Conservation (phyloP, 2,329 filamentous ascomycete species). For the Botryotinia convoluta region DNA sequence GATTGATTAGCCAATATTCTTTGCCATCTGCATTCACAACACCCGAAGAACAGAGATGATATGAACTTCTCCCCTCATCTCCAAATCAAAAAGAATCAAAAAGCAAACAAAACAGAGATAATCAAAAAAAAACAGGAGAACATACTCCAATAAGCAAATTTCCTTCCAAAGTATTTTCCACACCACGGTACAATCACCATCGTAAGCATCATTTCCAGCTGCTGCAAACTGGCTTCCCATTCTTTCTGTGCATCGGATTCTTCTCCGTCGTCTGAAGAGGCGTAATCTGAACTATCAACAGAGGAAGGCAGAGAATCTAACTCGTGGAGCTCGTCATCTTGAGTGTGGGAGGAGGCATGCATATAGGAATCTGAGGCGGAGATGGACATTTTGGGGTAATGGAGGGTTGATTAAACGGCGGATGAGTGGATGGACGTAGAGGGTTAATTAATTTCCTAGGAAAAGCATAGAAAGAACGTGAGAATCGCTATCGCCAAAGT, state of each 20-base stretch:
- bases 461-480: neutral
- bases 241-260: constrained; percentile 87
- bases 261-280: constrained; percentile 44
- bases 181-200: constrained; percentile 94
- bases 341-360: constrained; percentile 47
- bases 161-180: constrained; percentile 92
- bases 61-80: neutral
- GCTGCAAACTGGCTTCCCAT: constrained; percentile 92
- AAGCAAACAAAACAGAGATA: neutral
- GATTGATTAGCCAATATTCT: constrained; percentile 8
- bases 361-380: constrained; percentile 27
- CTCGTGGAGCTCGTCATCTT: constrained; percentile 48
- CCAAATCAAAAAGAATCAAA: neutral
- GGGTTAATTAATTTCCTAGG: neutral
- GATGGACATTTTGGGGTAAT: constrained; percentile 22
- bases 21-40: neutral
- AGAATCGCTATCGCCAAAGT: constrained; percentile 11
- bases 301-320: constrained; percentile 62
- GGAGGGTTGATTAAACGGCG: neutral
- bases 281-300: constrained; percentile 47
- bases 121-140: constrained; percentile 26
- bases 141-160: constrained; percentile 95
- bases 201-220: constrained; percentile 86
- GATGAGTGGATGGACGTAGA: neutral
- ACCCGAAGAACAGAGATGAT: neutral